Evolutionary conservation across 352 stramenopile genomes (phyloP), one percentile per base, ranked within the genome.

Genomic region (Pythium aristosporum): DNA sequence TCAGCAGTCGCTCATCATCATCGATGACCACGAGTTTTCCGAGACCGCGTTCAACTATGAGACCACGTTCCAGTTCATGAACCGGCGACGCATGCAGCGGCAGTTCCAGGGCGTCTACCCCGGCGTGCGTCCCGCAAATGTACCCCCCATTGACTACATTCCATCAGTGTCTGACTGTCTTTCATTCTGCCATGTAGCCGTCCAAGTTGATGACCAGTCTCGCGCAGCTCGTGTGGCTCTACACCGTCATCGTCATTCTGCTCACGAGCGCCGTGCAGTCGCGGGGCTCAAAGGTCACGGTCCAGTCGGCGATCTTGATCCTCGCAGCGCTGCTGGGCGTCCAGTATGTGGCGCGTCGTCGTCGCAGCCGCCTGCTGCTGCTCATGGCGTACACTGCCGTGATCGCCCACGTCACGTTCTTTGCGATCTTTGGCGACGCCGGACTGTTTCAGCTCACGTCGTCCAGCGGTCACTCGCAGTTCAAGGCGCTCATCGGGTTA

Each of bases 61-160:
- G 6, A 12, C 21, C 16, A 61, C 68, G 36, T 78, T 78, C 44
- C 55, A 44, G 30, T 71, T 73, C 49, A 79, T 79, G 72, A 75
- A 65, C 4, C 61, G 61, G 41, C 51, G 72, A 10, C 69, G 72
- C 12, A 69, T 79, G 23, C 62, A 75, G 21, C 66, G 72, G 0
- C 66, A 69, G 23, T 79, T 75, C 60, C 57, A 72, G 47, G 72
- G 72, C 47, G 57, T 79, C 12, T 79, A 79, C 55, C 60, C 52
- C 2, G 60, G 50, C 7, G 60, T 59, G 20, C 41, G 52, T 54
- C 34, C 13, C 41, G n/a, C n/a, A n/a, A n/a, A n/a, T n/a, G n/a
- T n/a, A n/a, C n/a, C n/a, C n/a, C n/a, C n/a, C n/a, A n/a, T n/a
- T n/a, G n/a, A n/a, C n/a, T n/a, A n/a, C n/a, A n/a, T n/a, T n/a